Evolutionary conservation across 1,284 basidiomycete species (phyloP).

Genomic region (Apiotrichum domesticum): DNA sequence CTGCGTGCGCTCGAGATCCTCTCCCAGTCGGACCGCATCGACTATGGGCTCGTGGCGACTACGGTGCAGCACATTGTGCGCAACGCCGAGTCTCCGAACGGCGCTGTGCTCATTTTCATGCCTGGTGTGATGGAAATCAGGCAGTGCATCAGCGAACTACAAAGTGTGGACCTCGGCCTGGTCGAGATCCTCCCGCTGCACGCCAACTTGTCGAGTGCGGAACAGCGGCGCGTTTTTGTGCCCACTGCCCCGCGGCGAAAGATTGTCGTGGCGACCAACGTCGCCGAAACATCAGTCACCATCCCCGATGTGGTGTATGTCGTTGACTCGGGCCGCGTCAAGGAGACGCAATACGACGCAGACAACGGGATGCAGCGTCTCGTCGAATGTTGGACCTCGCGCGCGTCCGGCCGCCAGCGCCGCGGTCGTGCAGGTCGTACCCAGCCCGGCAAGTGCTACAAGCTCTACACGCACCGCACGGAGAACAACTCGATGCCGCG

Average conservation of each 20-base stretch:
- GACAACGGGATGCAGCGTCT: constrained; percentile 69
- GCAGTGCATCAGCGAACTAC: constrained; percentile 68
- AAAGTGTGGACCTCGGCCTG: constrained; percentile 45
- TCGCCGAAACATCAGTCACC: constrained; percentile 82
- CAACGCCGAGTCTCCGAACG: constrained; percentile 47
- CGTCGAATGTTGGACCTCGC: constrained; percentile 62
- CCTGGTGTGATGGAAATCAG: constrained; percentile 83
- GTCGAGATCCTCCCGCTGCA: constrained; percentile 75
- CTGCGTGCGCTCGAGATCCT: constrained; percentile 60
- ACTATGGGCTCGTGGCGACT: constrained; percentile 69
- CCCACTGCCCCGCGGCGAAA: constrained; percentile 64
- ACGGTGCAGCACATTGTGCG: constrained; percentile 63
- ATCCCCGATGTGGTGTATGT: constrained; percentile 86
- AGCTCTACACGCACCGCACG: constrained; percentile 67
- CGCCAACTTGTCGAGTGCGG: constrained; percentile 77
- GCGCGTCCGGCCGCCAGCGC: constrained; percentile 75
- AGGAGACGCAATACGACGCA: constrained; percentile 78
- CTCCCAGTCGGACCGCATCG: constrained; percentile 60
- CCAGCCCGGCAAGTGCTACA: constrained; percentile 70
- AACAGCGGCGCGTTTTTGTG: constrained; percentile 81
- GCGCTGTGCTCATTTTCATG: constrained; percentile 78
- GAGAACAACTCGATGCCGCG: constrained; percentile 65
- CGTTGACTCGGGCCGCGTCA: constrained; percentile 79
- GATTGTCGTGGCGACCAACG: constrained; percentile 83
- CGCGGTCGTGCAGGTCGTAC: constrained; percentile 87